phyloP scores from a whole-genome alignment of 805 yeast species.

The Komagataella mondaviorum region DNA sequence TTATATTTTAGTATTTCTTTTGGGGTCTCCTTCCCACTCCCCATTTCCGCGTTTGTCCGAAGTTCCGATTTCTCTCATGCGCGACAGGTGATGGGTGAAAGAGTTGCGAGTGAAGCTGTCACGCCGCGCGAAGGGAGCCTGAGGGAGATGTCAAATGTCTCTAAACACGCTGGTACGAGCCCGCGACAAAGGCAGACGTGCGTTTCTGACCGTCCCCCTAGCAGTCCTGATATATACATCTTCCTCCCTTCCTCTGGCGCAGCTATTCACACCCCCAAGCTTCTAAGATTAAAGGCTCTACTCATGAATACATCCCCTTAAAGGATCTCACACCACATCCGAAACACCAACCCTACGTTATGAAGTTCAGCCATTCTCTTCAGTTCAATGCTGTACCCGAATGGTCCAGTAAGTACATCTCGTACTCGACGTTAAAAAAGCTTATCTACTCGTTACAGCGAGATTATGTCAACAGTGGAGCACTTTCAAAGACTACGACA shows the following conservation, averaged over 20 bases:
- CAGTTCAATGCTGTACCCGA: constrained; percentile 98
- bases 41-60: background rate
- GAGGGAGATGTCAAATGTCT: too few relatives aligned
- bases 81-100: background rate
- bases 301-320: background rate
- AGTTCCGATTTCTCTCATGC: background rate
- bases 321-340: background rate
- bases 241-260: background rate
- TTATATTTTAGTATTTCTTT: background rate
- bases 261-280: background rate
- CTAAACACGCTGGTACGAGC: background rate
- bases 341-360: constrained; percentile 12
- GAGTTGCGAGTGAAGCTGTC: too few relatives aligned
- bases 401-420: constrained; percentile 88
- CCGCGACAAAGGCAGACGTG: background rate
- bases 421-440: constrained; percentile 79
- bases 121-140: too few relatives aligned
- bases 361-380: constrained; percentile 92
- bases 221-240: background rate
- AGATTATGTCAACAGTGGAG: constrained; percentile 23
- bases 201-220: too few relatives aligned
- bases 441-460: constrained; percentile 73
- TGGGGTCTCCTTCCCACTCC: background rate
- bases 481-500: constrained; percentile 12
- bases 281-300: background rate